phyloP scores from a whole-genome alignment of 495 filamentous ascomycete genomes.

The Friedmanniomyces simplex region DNA sequence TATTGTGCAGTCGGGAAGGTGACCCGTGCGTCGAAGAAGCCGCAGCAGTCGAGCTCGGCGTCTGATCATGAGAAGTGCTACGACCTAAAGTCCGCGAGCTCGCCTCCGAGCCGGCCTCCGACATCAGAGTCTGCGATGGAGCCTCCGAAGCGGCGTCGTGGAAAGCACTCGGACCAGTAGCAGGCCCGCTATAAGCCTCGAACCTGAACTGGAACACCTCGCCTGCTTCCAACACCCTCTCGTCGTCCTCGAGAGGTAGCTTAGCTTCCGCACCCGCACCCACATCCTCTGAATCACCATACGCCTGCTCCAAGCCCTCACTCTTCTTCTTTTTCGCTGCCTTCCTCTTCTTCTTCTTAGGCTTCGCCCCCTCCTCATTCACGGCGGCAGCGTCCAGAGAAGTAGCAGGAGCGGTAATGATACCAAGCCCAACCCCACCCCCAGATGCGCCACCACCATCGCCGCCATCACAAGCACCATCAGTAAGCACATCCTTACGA shows the following conservation, averaged over 20 bases:
- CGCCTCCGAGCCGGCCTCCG: background rate
- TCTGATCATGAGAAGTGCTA: background rate
- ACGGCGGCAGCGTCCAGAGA: background rate
- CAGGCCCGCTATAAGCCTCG: background rate
- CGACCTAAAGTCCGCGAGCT: background rate
- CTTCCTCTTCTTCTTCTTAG: slow-evolving; percentile 5
- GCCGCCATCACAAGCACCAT: background rate
- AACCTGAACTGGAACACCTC: background rate
- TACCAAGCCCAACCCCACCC: slow-evolving; percentile 12
- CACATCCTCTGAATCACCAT: background rate
- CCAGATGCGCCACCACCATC: slow-evolving; percentile 1
- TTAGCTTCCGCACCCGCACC: background rate
- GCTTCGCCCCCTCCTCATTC: background rate
- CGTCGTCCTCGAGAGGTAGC: background rate
- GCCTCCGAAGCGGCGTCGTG: background rate
- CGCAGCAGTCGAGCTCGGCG: background rate
- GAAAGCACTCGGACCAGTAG: background rate
- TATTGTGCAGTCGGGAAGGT: background rate
- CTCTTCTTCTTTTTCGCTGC: slow-evolving; percentile 7
- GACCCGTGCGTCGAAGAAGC: background rate
- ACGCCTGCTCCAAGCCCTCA: background rate
- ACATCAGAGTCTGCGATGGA: background rate
- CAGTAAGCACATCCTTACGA: background rate
- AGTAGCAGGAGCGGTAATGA: background rate
- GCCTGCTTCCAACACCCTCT: background rate